Evolutionary conservation across 768 basidiomycete species (phyloP).

Genomic region (Boletus coccyginus): DNA sequence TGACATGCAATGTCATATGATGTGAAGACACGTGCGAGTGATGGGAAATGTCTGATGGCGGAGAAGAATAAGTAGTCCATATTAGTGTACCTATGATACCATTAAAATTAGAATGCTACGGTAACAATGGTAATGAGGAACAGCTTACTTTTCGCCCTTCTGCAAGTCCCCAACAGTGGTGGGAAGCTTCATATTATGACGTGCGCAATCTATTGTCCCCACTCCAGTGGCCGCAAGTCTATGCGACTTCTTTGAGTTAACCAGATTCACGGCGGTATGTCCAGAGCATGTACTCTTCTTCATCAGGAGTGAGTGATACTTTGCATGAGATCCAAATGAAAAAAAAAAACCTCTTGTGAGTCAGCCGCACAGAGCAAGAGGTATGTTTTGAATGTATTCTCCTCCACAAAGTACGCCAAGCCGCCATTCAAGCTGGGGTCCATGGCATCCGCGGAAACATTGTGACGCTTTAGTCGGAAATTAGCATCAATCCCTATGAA

Average conservation of each 20-base stretch:
- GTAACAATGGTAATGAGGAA: no score
- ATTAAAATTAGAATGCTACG: no score
- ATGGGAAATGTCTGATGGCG: not conserved
- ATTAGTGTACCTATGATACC: slow-evolving; percentile 12
- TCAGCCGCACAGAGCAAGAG: not conserved
- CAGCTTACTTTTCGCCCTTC: slow-evolving; percentile 16
- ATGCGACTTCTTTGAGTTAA: not conserved
- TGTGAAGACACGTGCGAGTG: not conserved
- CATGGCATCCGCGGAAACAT: not conserved
- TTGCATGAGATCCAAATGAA: no score
- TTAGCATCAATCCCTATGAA: not conserved
- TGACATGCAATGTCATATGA: slow-evolving; percentile 18
- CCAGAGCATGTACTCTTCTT: slow-evolving; percentile 5
- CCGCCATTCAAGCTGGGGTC: not conserved
- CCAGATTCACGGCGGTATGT: slow-evolving; percentile 8
- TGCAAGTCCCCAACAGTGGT: slow-evolving; percentile 14
- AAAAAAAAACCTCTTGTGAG: not conserved
- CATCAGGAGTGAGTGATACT: no score
- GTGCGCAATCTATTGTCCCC: slow-evolving; percentile 27
- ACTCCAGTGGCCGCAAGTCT: slow-evolving; percentile 28
- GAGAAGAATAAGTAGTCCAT: slow-evolving; percentile 17
- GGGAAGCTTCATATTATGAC: slow-evolving; percentile 17
- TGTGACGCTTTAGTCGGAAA: not conserved
- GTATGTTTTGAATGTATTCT: not conserved
- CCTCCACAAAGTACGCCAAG: not conserved